Percentiles rank a stretch among this genome's conserved stretches.
phyloP scores from a whole-genome alignment of 139 green algal species.

The Tetradesmus lagerheimii region DNA sequence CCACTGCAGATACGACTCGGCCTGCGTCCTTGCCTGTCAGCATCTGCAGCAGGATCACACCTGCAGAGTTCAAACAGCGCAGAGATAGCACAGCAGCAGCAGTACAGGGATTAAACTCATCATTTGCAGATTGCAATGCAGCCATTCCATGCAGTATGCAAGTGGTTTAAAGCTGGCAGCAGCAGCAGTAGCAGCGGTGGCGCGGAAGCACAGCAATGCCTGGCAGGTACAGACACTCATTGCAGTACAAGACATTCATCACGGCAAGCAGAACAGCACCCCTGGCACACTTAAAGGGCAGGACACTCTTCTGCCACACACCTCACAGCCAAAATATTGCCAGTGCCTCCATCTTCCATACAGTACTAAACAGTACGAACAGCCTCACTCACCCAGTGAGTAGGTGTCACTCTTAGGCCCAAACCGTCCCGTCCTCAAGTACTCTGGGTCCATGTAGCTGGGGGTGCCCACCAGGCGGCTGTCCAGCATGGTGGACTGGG shows the following conservation, averaged over 20 bases:
- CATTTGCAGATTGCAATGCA: not conserved
- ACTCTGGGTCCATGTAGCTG: slow-evolving; percentile 75
- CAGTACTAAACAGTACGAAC: too few species aligned
- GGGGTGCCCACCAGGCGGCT: slow-evolving; percentile 65
- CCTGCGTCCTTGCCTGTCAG: slow-evolving; percentile 45
- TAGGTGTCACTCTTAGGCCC: slow-evolving; percentile 66
- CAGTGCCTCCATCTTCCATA: too few species aligned
- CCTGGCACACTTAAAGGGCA: too few species aligned
- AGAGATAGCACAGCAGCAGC: not conserved
- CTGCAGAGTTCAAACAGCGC: not conserved
- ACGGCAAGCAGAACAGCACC: not conserved
- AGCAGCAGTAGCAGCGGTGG: not conserved
- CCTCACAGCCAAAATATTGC: too few species aligned
- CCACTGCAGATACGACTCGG: slow-evolving; percentile 46
- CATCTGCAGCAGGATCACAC: slow-evolving; percentile 61
- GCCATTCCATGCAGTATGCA: too few species aligned
- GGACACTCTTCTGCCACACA: too few species aligned
- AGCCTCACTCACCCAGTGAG: slow-evolving; percentile 53
- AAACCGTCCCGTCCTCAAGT: slow-evolving; percentile 64
- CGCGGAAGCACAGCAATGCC: too few species aligned
- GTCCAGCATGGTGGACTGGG: slow-evolving; percentile 50
- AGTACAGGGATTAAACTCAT: not conserved
- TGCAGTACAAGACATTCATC: not conserved
- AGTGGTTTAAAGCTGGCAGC: too few species aligned
- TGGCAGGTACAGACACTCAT: not conserved